A percentile compares a stretch with the other conserved stretches of the same genome.
Evolutionary conservation across 768 basidiomycete genomes (phyloP).

Genomic region (Boletus eberwhitei): DNA sequence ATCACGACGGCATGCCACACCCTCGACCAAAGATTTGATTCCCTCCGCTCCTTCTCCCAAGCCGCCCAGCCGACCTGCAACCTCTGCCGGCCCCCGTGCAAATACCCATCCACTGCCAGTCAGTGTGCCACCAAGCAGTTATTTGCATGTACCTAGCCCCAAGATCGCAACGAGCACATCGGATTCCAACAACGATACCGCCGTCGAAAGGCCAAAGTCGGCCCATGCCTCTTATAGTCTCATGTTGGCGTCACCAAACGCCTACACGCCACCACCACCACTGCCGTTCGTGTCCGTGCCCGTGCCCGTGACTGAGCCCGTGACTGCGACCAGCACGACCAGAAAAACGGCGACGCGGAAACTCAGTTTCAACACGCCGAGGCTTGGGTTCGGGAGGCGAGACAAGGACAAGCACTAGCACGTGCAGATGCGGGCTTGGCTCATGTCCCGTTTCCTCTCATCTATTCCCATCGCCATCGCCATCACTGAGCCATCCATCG

Average conservation of each 20-base stretch:
- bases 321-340: slow-evolving; percentile 19
- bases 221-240: slow-evolving; percentile 23
- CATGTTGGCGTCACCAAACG: slow-evolving; percentile 10
- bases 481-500: neutral
- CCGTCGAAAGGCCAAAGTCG: slow-evolving; percentile 22
- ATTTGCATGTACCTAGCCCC: neutral
- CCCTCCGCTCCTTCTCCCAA: slow-evolving; percentile 5
- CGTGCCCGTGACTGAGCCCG: neutral
- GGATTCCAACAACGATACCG: neutral
- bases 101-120: slow-evolving; percentile 5
- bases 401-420: slow-evolving; percentile 43
- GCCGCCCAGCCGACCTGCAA: slow-evolving; percentile 36
- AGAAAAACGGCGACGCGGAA: slow-evolving; percentile 51
- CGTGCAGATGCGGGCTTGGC: slow-evolving; percentile 9
- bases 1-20: slow-evolving; percentile 8
- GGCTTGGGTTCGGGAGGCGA: slow-evolving; percentile 52
- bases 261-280: slow-evolving; percentile 12
- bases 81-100: slow-evolving; percentile 33
- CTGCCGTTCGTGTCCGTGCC: too few species aligned
- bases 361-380: slow-evolving; percentile 63
- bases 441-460: neutral
- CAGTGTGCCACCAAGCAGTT: neutral
- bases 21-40: slow-evolving; percentile 2
- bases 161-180: neutral
- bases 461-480: neutral